Evolutionary conservation across 2,329 filamentous ascomycete species (phyloP), one percentile per base, ranked within the genome.

Genomic region (Myriosclerotinia duriaeana): DNA sequence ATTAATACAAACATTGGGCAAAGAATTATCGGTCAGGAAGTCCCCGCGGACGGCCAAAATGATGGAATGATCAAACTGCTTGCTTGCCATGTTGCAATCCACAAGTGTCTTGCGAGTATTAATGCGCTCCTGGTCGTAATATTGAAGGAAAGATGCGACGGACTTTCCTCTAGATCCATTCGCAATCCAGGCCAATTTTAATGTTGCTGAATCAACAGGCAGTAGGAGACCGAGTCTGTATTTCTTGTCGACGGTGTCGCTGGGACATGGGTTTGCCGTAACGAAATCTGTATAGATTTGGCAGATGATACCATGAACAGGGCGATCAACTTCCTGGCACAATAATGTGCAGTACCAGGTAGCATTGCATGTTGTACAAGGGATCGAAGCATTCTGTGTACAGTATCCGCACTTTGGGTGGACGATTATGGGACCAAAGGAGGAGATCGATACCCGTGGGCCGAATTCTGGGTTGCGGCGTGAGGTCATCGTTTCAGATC

Each of bases 161-260:
- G 58, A 61, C 7, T 50, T 61, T 50, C 58, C 58, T 1, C 46
- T 36, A 14, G 58, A 50, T 17, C 44, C 44, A 40, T 61, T 61
- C 0, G 58, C 58, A 4, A 61, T 61, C 58, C 58, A 61, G 20
- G 58, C 58, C 1, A 61, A 8, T 1, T 38, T 14, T 6, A 61
- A 61, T 0, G 38, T 14, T 22, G 26, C n/a, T 26, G 58, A 50
- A 26, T 50, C 44, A 14, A 50, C 44, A 2, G 58, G 58, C 1
- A 61, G 22, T 20, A 61, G 58, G n/a, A 61, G 58, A 7, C 58
- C 30, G n/a, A 61, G 58, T 61, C 15, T 61, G 44, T 61, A 61
- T 50, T 50, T 61, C 8, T 61, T 61, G 0, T 61, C 58, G 2
- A 20, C 11, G 5, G 44, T 50, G 15, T 61, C 44, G 5, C 38